A percentile compares a stretch with the other conserved stretches of the same genome.
Evolutionary conservation across 2,329 filamentous ascomycete species (phyloP).

Genomic region (Penicillium sp.): DNA sequence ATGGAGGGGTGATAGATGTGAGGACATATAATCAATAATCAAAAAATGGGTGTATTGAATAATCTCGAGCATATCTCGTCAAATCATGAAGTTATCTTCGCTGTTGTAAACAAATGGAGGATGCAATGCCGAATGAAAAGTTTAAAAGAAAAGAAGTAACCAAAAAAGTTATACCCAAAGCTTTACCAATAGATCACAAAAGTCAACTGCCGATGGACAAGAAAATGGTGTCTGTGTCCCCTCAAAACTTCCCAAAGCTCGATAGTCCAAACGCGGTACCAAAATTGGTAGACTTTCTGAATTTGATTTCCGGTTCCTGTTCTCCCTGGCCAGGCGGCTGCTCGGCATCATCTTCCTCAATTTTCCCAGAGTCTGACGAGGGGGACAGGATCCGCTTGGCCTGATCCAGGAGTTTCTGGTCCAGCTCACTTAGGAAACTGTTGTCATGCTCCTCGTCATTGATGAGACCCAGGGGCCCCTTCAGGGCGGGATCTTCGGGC

Average conservation of each 20-base stretch:
- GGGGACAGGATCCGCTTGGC: slow-evolving; percentile 37
- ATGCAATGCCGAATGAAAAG: slow-evolving; percentile 3
- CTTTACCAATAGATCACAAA: slow-evolving; percentile 20
- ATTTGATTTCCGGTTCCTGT: slow-evolving; percentile 44
- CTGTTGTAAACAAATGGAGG: slow-evolving; percentile 7
- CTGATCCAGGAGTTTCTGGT: slow-evolving; percentile 49
- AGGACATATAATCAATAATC: slow-evolving; percentile 2
- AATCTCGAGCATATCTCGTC: slow-evolving; percentile 20
- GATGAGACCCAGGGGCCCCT: slow-evolving; percentile 48
- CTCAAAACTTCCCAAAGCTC: slow-evolving; percentile 22
- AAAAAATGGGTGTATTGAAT: slow-evolving; percentile 9
- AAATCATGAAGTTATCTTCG: slow-evolving; percentile 16
- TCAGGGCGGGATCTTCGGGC: slow-evolving; percentile 49
- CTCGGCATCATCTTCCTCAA: slow-evolving; percentile 30
- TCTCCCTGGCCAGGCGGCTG: slow-evolving; percentile 29
- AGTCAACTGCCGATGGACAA: slow-evolving; percentile 4
- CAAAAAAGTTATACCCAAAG: slow-evolving; percentile 1
- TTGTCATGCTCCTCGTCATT: slow-evolving; percentile 46
- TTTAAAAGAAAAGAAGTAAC: not conserved
- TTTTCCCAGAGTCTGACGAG: slow-evolving; percentile 27
- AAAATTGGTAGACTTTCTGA: slow-evolving; percentile 52
- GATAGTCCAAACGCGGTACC: slow-evolving; percentile 50
- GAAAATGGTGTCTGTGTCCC: not conserved
- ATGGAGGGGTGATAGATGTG: not conserved
- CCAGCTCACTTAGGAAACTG: slow-evolving; percentile 46